Evolutionary conservation across 306 rosid genomes (phyloP), one percentile per base, ranked within the genome.

Genomic region (Trifolium dubium): DNA sequence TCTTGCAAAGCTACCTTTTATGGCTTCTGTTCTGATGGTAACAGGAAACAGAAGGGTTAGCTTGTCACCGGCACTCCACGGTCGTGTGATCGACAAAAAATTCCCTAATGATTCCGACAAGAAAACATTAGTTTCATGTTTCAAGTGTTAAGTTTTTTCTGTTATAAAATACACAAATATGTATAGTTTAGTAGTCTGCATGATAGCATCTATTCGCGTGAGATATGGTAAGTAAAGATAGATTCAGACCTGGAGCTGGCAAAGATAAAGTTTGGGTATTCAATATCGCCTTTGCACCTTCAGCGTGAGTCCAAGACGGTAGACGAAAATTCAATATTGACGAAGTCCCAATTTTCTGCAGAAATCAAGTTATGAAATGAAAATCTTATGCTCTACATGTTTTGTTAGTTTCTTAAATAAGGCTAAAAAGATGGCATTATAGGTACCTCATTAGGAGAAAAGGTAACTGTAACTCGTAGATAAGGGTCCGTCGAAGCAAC

Each of bases 11-110:
- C 15, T 79, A 95, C 99, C 99, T 85, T 83, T 75, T 50, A 95
- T 76, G 54, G 85, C 72, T 60, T 92, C 99, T 62, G 89, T 88
- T 86, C 89, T 88, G 47, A 85, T 55, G 73, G 61, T 83, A 31
- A 92, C 60, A 55, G 99, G 97, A 9, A 95, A 78, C 82, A 85
- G 78, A 80, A 95, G 90, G 19, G 83, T 81, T 59, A 92, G 77
- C 64, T 58, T 83, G 89, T 92, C 96, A 75, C 74, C 79, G 11
- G 85, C 53, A 72, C 50, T 83, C 99, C 99, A 90, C 18, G 79
- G 64, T 50, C 83, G 77, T 3, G 83, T 58, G 76, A 87, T 60
- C 8, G 89, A 68, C 68, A 85, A 79, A 75, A 83, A 95, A 41
- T 71, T 90, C 61, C 93, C 98, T 95, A 81, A 46, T 80, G 4